A percentile compares a stretch with the other conserved stretches of the same genome.
Conservation (phyloP, 306 rosid species). For the Psophocarpus tetragonolobus region DNA sequence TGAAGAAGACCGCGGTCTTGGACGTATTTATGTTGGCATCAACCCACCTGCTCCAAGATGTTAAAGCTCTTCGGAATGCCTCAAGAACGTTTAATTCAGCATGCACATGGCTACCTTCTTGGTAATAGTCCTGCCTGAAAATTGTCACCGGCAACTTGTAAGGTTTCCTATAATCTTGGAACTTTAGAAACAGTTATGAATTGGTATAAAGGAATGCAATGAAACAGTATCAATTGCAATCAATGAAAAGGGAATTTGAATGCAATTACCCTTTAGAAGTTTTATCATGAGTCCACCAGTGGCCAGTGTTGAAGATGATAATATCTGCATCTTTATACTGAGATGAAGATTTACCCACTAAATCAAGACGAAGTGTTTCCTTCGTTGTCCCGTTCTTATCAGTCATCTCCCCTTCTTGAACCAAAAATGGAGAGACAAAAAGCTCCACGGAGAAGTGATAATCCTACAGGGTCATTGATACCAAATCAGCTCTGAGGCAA, state of each 20-base stretch:
- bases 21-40: conserved; percentile 69
- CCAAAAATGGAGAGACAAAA: conserved; percentile 90
- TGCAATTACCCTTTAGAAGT: conserved; percentile 75
- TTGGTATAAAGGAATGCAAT: neutral
- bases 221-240: neutral
- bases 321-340: conserved; percentile 83
- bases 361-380: conserved; percentile 92
- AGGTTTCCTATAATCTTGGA: neutral
- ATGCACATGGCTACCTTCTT: conserved; percentile 94
- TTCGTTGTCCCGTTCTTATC: conserved; percentile 74
- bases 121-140: conserved; percentile 92
- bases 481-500: conserved; percentile 11
- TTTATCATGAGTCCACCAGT: conserved; percentile 99
- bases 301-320: conserved; percentile 89
- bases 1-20: conserved; percentile 72
- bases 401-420: conserved; percentile 82
- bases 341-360: conserved; percentile 66
- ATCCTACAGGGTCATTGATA: conserved; percentile 66
- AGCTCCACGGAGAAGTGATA: conserved; percentile 83
- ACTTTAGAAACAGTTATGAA: neutral
- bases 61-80: conserved; percentile 89
- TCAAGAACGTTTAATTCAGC: conserved; percentile 78
- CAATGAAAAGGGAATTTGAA: neutral
- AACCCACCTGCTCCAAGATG: conserved; percentile 96
- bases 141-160: conserved; percentile 9